Evolutionary conservation across 441 rosid genomes (phyloP).

Genomic region (Heliophila coronopifolia): DNA sequence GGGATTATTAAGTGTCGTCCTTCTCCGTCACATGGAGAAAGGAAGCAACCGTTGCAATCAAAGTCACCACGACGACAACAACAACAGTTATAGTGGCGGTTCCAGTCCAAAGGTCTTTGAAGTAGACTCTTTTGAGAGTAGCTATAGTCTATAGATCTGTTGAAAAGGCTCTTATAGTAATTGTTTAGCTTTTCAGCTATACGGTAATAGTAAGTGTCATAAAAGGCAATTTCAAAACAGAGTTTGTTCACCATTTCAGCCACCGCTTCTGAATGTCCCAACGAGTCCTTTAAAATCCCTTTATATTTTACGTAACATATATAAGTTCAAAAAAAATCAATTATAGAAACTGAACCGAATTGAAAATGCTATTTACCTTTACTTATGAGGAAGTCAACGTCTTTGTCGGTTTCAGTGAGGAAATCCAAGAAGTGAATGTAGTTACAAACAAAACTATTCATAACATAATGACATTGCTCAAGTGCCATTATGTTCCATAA

Average conservation of each 20-base stretch:
- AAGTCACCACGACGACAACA: constrained; percentile 7
- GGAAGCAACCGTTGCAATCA: constrained; percentile 18
- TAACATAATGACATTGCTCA: constrained; percentile 23
- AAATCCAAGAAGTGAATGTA: constrained; percentile 19
- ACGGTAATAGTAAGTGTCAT: constrained; percentile 6
- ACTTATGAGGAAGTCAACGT: constrained; percentile 24
- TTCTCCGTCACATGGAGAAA: constrained; percentile 1
- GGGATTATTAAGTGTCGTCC: no score
- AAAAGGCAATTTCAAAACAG: constrained; percentile 12
- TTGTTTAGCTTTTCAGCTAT: background rate
- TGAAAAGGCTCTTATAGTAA: background rate
- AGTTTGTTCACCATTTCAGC: constrained; percentile 19
- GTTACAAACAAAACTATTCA: constrained; percentile 16
- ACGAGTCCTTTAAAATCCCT: constrained; percentile 11
- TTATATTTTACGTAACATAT: background rate
- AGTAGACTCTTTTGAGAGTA: constrained; percentile 14
- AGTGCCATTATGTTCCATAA: constrained; percentile 22
- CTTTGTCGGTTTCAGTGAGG: constrained; percentile 21
- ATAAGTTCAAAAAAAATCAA: background rate
- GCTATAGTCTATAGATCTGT: background rate
- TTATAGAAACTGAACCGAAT: no score
- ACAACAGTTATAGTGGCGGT: background rate
- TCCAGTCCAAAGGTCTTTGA: constrained; percentile 18
- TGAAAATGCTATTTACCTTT: constrained; percentile 11
- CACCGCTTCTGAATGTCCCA: constrained; percentile 13